phyloP scores from a whole-genome alignment of 805 yeast species.

The Candida gorgasii region DNA sequence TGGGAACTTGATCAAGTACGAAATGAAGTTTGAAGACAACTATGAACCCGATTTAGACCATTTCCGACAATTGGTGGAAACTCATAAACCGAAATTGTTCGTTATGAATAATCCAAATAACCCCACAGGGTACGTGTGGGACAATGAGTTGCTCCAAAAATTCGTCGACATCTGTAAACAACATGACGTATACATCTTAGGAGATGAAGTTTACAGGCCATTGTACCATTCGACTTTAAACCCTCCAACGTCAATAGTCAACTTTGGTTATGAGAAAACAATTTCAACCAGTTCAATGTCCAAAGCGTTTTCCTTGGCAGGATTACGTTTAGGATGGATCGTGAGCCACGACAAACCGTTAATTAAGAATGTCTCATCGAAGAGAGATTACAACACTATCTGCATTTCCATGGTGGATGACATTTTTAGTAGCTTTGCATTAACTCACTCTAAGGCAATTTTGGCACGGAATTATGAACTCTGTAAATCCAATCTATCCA shows the following conservation, averaged over 20 bases:
- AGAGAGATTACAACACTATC: constrained; percentile 54
- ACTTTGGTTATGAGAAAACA: constrained; percentile 42
- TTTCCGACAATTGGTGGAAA: constrained; percentile 28
- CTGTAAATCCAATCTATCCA: constrained; percentile 37
- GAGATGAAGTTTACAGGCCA: constrained; percentile 59
- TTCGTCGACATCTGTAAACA: constrained; percentile 38
- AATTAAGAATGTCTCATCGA: constrained; percentile 32
- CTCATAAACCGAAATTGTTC: constrained; percentile 41
- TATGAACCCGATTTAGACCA: constrained; percentile 38
- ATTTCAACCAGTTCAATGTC: constrained; percentile 53
- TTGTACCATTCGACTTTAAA: constrained; percentile 39
- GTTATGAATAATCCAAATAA: constrained; percentile 51
- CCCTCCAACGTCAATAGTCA: constrained; percentile 41
- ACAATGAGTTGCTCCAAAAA: constrained; percentile 29
- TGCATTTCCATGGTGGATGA: constrained; percentile 52
- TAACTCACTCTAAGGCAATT: constrained; percentile 33
- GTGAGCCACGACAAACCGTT: constrained; percentile 34
- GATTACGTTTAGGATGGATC: constrained; percentile 56
- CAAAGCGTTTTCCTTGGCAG: constrained; percentile 56
- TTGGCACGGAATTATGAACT: constrained; percentile 41
- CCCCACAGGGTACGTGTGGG: constrained; percentile 48
- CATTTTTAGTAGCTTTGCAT: constrained; percentile 42
- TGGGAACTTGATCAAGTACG: constrained; percentile 34
- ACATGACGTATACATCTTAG: constrained; percentile 35
- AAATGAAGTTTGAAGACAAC: constrained; percentile 30